Conservation (phyloP, 2,329 filamentous ascomycete species). For the Monosporascus sp. region DNA sequence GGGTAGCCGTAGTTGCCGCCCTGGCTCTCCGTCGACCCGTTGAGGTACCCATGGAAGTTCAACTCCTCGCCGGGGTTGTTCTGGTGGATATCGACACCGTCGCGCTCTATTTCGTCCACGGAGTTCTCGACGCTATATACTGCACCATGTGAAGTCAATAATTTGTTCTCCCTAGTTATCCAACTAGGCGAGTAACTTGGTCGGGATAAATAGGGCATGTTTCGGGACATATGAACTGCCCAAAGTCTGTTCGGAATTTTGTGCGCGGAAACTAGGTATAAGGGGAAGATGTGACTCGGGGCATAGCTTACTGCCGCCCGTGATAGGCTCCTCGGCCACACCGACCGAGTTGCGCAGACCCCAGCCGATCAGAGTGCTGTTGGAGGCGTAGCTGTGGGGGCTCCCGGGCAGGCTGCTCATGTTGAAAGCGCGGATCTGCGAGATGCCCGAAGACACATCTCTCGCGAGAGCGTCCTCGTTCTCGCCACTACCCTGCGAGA, state of each 20-base stretch:
- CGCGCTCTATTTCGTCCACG: slow-evolving; percentile 57
- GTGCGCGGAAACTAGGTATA: no score
- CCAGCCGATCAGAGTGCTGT: slow-evolving; percentile 56
- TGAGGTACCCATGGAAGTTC: slow-evolving; percentile 61
- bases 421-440: slow-evolving; percentile 52
- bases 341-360: slow-evolving; percentile 70
- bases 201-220: no score
- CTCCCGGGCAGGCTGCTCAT: slow-evolving; percentile 22
- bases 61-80: slow-evolving; percentile 71
- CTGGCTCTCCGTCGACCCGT: slow-evolving; percentile 17
- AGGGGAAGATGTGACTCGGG: no score
- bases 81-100: slow-evolving; percentile 55
- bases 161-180: no score
- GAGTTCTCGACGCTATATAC: slow-evolving; percentile 65
- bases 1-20: slow-evolving; percentile 65
- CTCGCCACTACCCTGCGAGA: slow-evolving; percentile 58
- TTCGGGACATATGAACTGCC: no score
- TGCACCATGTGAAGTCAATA: no score
- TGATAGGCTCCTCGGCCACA: slow-evolving; percentile 53
- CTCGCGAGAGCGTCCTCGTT: slow-evolving; percentile 57
- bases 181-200: no score
- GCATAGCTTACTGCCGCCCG: slow-evolving; percentile 31
- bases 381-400: slow-evolving; percentile 37
- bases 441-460: slow-evolving; percentile 47
- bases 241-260: no score